Percentiles rank a stretch among this genome's conserved stretches.
These are phyloP conservation scores for Corylus americana DNA, from an alignment of 306 rosid genomes.

Conservation along the genomic window DNA sequence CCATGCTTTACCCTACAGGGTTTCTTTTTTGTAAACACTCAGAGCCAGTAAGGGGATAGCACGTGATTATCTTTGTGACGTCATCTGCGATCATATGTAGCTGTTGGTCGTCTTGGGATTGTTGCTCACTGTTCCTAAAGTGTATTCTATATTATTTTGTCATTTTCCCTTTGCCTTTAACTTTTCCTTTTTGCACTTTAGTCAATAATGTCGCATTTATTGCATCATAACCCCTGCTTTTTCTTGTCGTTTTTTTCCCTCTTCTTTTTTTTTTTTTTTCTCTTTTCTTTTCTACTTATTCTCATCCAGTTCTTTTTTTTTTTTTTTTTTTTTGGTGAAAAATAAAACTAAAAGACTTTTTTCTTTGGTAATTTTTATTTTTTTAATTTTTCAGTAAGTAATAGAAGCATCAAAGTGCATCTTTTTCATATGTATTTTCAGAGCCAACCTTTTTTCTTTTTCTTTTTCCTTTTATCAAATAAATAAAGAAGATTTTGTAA, in stretches of 20 bases:
- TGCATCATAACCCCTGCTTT: constrained; percentile 41
- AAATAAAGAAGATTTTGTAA: no score
- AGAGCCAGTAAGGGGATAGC: constrained; percentile 23
- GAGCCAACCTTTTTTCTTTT: not conserved
- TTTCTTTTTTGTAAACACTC: constrained; percentile 38
- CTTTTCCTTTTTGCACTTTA: constrained; percentile 66
- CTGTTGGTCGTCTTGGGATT: constrained; percentile 55
- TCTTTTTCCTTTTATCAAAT: no score
- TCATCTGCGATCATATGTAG: constrained; percentile 37
- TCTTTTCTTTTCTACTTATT: not conserved
- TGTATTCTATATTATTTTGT: constrained; percentile 18
- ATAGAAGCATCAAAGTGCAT: not conserved
- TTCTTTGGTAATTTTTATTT: not conserved
- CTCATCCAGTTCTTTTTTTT: not conserved
- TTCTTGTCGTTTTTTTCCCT: constrained; percentile 29
- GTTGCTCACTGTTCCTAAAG: constrained; percentile 37
- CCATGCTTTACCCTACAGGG: constrained; percentile 76
- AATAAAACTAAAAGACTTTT: not conserved
- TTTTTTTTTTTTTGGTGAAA: not conserved
- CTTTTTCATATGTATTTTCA: not conserved
- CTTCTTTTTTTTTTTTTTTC: constrained; percentile 12
- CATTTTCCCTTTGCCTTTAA: constrained; percentile 45
- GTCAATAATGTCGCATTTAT: constrained; percentile 35
- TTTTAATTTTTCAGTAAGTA: not conserved
- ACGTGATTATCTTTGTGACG: constrained; percentile 52